Evolutionary conservation across 116 monocot genomes (phyloP), one percentile per base, ranked within the genome.

Genomic region (Posidonia oceanica): DNA sequence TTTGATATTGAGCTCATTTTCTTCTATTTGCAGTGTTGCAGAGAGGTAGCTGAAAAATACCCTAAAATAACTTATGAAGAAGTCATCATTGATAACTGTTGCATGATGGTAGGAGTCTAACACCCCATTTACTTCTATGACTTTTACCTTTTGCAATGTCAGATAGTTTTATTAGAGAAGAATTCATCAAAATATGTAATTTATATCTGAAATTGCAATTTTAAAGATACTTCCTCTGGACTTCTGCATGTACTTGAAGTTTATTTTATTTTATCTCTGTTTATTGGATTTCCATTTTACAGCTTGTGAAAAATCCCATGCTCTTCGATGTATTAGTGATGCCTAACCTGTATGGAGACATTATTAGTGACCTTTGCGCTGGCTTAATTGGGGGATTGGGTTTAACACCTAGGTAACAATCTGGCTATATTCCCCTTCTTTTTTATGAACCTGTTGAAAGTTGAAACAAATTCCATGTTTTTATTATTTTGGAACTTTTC

Each of bases 11-110:
- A 48, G 48, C 8, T 1, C 48, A 40, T 41, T 65, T 58, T 21
- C 36, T 18, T 55, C 54, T 41, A n/a, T 71, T 17, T 73, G 54
- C 72, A 94, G 93, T 94, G 93, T 54, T 94, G 93, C 56, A 84
- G 90, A 70, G 93, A 94, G 67, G 93, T 94, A 64, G 93, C 93
- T 37, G 85, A 90, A 74, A 90, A 90, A 63, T 90, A 87, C 62
- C 90, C 90, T 16, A 83, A 94, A 36, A 90, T 94, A 54, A 82
- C 76, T 64, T 94, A 90, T 42, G 94, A 94, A 63, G 94, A 94
- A 73, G 94, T 94, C 73, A 87, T 94, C 74, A 94, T 94, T 41
- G 94, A 94, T 78, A 94, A 94, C 68, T 94, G 94, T 58, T 90
- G 90, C 63, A 94, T 94, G 94, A 90, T 90, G 87, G 90, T 90